Evolutionary conservation across 2,329 filamentous ascomycete species (phyloP).

Genomic region (Chrysoporthe cubensis): DNA sequence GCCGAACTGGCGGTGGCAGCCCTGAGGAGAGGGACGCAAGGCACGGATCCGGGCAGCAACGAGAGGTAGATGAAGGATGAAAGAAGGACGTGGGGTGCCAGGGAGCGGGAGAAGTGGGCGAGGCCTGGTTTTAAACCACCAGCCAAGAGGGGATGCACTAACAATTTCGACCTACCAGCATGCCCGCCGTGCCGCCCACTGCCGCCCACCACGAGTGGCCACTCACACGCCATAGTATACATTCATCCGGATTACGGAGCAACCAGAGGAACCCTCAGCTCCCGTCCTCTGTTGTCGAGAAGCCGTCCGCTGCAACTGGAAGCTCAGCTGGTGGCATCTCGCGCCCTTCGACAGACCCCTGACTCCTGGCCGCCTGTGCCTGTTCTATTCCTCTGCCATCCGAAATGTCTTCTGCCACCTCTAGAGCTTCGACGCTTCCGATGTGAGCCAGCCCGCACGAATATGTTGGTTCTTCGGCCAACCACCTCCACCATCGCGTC

Average conservation of each 20-base stretch:
- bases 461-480: conserved; percentile 37
- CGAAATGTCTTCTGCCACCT: neutral
- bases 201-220: neutral
- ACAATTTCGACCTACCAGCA: conserved; percentile 12
- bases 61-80: conserved; percentile 1
- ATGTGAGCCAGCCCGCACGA: conserved; percentile 25
- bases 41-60: neutral
- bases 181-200: neutral
- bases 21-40: neutral
- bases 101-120: conserved; percentile 13
- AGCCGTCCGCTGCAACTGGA: neutral
- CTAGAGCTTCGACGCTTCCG: neutral
- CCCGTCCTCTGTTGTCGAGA: neutral
- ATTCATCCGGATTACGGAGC: conserved; percentile 22
- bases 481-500: conserved; percentile 34
- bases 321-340: neutral
- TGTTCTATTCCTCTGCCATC: neutral
- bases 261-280: neutral
- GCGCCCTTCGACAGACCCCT: neutral
- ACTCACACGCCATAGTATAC: neutral
- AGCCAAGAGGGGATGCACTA: conserved; percentile 12
- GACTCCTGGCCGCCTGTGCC: neutral
- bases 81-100: neutral
- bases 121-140: conserved; percentile 23
- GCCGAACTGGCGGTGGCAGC: neutral